Base-by-base conservation (phyloP, 2,329 filamentous ascomycete genomes). In the Bipolaris gigantea region DNA sequence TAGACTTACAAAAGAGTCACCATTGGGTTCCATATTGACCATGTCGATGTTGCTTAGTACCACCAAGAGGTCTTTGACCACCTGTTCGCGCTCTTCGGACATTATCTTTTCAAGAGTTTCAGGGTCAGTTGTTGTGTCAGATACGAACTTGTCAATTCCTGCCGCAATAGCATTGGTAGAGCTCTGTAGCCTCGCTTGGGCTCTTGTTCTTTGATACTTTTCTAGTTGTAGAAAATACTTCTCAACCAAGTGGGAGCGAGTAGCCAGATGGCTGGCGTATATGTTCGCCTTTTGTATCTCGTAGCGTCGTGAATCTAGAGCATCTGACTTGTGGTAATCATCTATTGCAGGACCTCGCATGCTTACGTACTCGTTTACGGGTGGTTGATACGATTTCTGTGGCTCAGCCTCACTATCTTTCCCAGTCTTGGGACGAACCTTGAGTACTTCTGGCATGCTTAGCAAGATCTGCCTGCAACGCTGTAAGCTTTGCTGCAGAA, bases 241-340 rank as follows among this genome's bases (percentile, higher is more conserved):
- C 71, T 96, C 90, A 0, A 95, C 90, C 52, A 93, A 85, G 70
- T 91, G 92, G 0, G 89, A 93, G 21, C 92, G 83, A 0, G 90
- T 95, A 2, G 87, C 86, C 9, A 96, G 79, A 65, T 92, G 88
- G 5, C 88, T 93, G 2, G 87, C 85, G 68, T 93, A 91, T 35
- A 96, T 89, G 71, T 96, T 96, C 6, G 90, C 89, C 71, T 95
- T 96, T 71, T 96, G 91, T 27, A 96, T 94, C 74, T 96, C 92
- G 61, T 87, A 91, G 34, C 76, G 73, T 5, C 77, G 74, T 35
- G 76, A 67, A 54, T 78, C 76, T 1, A 70, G 65, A 11, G 65
- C 57, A 35, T 74, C 70, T 2, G 61, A 16, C 10, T 50, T 59
- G 35, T 62, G 64, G 38, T 68, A 71, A 2, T 58, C 59, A 35